Base-by-base conservation (phyloP, 768 basidiomycete species). In the Hysterangium stoloniferum region DNA sequence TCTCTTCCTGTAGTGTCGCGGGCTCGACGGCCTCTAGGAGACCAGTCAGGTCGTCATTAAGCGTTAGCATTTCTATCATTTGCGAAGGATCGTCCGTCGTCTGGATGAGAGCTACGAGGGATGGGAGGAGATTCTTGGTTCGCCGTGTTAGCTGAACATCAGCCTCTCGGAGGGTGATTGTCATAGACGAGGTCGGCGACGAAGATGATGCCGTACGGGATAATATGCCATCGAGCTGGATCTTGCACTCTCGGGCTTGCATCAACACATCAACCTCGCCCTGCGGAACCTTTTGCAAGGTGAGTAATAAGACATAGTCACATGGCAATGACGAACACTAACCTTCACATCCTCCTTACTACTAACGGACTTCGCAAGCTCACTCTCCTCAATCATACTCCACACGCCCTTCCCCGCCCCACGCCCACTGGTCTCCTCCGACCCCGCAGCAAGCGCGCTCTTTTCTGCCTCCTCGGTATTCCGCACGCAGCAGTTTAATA, bases 391-490 rank as follows among this genome's bases (percentile, higher is more conserved):
- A 48, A 90, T 86, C 78, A 90, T 77, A 0, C 77, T 78, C 88
- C 88, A 91, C 11, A 91, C 76, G 1, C 85, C 85, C 58, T 79
- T 88, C 6, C 67, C 70, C 37, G 64, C 25, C 3, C 78, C 80
- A n/a, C 78, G 73, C 4, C 78, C 78, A 52, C 73, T 75, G 6
- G 56, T 57, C 13, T 59, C 57, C 20, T 54, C 57, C 9, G 62
- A 61, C 11, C 58, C 60, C 4, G 55, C 58, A 3, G 58, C 58
- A 20, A 5, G 59, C 1, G 64, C 55, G 6, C 55, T 60, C 45
- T 58, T 62, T 58, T 84, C 85, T 0, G 86, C 94, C 50, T 85
- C 82, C 62, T 97, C 94, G 0, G 95, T 98, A 57, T 99, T 98
- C 52, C 94, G 72, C 6, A 94, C 81, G 64, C 95, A 99, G 9